Base-by-base conservation (phyloP, 2,329 filamentous ascomycete species). In the Colletotrichum sublineola region DNA sequence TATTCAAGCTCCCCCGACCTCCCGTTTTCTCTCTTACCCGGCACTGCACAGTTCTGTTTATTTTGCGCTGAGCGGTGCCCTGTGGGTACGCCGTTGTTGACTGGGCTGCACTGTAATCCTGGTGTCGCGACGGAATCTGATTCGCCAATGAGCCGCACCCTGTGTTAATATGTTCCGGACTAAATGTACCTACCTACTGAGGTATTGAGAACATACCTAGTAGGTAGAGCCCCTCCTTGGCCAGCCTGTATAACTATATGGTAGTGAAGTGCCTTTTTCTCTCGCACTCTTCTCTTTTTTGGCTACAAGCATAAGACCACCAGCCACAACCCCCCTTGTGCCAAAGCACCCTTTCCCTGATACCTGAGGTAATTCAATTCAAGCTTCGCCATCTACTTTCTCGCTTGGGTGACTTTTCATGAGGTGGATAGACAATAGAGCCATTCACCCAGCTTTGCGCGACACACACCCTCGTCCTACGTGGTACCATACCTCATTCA, bases 11-110 rank as follows among this genome's bases (percentile, higher is more conserved):
- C 24, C 52, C 52, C 52, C 67, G 40, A 42, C 67, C 67, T 57
- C 56, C 67, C 52, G 53, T 69, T 36, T 69, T 65, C 55, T 65
- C 56, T 40, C 20, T 24, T 24, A 55, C 31, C 29, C 63, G 31
- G n/a, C 33, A 36, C 55, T 42, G n/a, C 55, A 18, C n/a, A 58
- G 36, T 58, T 67, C 52, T 71, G 68, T 71, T 71, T 62, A 71
- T 67, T 56, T 67, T 33, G 56, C 56, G 18, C 44, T 40, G 36
- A 29, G 36, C 29, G 15, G 53, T 52, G 40, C 7, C 46, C 38
- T 42, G 46, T 67, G 46, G 65, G 36, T 29, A 62, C 65, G 33
- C 24, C 44, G 33, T n/a, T 24, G 57, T 63, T 55, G 65, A n/a
- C 67, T 46, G 42, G 61, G 61, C 44, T 69, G 67, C 67, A 9